Evolutionary conservation across 2,329 filamentous ascomycete species (phyloP).

Genomic region (Fusarium sp.): DNA sequence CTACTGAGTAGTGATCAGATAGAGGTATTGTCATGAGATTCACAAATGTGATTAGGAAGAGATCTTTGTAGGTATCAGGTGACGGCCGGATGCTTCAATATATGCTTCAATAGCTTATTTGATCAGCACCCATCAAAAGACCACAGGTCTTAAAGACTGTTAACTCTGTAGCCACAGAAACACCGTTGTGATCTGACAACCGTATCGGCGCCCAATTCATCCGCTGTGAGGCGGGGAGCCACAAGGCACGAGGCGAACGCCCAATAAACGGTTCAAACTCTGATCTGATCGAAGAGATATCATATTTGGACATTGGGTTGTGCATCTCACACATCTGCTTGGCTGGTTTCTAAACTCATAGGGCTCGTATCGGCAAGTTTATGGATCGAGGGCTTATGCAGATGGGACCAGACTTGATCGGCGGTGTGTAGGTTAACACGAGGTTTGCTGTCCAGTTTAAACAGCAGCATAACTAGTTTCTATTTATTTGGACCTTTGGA

Average conservation of each 20-base stretch:
- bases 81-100: conserved; percentile 7
- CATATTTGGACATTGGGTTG: conserved; percentile 24
- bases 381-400: conserved; percentile 32
- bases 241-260: conserved; percentile 11
- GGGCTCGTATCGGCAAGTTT: conserved; percentile 39
- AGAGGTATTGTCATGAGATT: conserved; percentile 8
- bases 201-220: conserved; percentile 2
- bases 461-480: background rate
- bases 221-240: conserved; percentile 16
- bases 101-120: background rate
- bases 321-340: conserved; percentile 17
- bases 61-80: conserved; percentile 15
- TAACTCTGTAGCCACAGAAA: conserved; percentile 8
- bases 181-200: background rate
- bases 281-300: conserved; percentile 30
- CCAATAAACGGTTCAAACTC: conserved; percentile 26
- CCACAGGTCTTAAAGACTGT: background rate
- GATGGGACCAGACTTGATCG: conserved; percentile 23
- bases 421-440: conserved; percentile 38
- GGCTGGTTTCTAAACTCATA: conserved; percentile 16
- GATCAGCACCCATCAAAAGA: background rate
- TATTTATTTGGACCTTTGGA: background rate
- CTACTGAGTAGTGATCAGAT: background rate
- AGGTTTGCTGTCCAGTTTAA: conserved; percentile 23
- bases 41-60: background rate